Evolutionary conservation across 441 rosid genomes (phyloP), one percentile per base, ranked within the genome.

Genomic region (Adansonia madagascariensis): DNA sequence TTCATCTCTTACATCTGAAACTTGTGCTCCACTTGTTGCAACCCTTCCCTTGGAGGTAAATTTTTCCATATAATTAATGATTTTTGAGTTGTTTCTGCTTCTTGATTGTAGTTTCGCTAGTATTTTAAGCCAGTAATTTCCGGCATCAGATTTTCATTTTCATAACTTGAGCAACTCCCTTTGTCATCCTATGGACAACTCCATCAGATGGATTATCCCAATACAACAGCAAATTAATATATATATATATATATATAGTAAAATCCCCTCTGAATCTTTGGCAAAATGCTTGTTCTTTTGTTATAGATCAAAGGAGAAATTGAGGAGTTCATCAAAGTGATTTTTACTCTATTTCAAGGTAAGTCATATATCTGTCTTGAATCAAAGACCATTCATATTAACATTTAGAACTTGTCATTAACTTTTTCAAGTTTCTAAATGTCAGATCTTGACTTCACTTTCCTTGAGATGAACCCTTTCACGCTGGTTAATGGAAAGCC

Each of bases 381-480:
- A 57, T 55, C 27, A 65, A 47, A 46, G 39, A 0, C 60, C 6
- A 55, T 56, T 52, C 59, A 17, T 55, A 43, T 70, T 56, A 39
- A 52, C 47, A 71, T 5, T 72, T 55, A 14, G 43, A 63, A 65
- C 59, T 67, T 39, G 67, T 43, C 59, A 53, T 4, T 61, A 73
- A 84, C 18, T 56, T 79, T 59, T 60, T 61, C 14, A 75, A 52
- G 50, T 81, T 77, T 82, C 69, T 17, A 71, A 55, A 7, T 73
- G 0, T 65, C 83, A 95, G 97, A 92, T 89, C 89, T 95, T 78
- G 99, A 95, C 88, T 94, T 95, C 87, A 94, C 97, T 63, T 94
- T 92, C 90, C 89, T 95, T 17, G 99, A 95, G 91, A 95, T 95
- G 99, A 93, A 95, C 83, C 99, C 99, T 59, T 95, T 95, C 79